A percentile compares a stretch with the other conserved stretches of the same genome.
These are phyloP conservation scores for Saccharomycopsis javanensis DNA, from an alignment of 805 yeast species.

Conservation along the genomic window DNA sequence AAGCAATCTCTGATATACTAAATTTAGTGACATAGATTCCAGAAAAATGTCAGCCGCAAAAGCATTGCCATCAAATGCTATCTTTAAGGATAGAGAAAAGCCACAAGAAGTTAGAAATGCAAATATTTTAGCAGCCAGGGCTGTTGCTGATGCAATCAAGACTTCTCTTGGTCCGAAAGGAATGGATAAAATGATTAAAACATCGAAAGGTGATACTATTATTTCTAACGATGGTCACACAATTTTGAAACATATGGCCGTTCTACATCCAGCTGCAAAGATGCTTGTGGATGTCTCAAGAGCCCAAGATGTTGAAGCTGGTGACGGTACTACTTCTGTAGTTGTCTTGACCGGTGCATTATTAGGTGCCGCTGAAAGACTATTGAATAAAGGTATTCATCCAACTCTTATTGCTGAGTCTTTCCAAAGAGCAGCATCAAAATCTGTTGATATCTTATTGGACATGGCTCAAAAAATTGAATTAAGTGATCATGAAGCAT, in stretches of 20 bases:
- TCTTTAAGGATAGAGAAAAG: conserved; percentile 87
- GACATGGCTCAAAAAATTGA: conserved; percentile 80
- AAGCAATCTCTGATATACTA: neutral
- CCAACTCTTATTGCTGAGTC: conserved; percentile 93
- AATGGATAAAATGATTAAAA: conserved; percentile 98
- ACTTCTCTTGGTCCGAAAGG: conserved; percentile 98
- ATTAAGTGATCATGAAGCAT: conserved; percentile 70
- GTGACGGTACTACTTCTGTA: conserved; percentile 98
- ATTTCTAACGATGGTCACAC: conserved; percentile 99
- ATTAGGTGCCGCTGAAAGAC: conserved; percentile 87
- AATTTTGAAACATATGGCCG: conserved; percentile 94
- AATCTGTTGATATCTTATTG: conserved; percentile 71
- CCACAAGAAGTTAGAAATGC: conserved; percentile 90
- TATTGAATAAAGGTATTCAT: conserved; percentile 84
- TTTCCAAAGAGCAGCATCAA: conserved; percentile 77
- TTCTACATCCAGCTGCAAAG: conserved; percentile 95
- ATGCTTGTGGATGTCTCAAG: conserved; percentile 97
- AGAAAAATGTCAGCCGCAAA: conserved; percentile 15
- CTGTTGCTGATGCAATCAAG: conserved; percentile 91
- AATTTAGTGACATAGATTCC: neutral
- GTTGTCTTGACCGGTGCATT: conserved; percentile 93
- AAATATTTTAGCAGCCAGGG: conserved; percentile 85
- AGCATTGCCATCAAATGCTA: conserved; percentile 58
- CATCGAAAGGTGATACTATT: conserved; percentile 83
- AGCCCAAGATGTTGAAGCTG: conserved; percentile 99